A percentile compares a stretch with the other conserved stretches of the same genome.
Conservation (phyloP, 1,284 basidiomycete genomes). For the Papiliotrema flavescens region DNA sequence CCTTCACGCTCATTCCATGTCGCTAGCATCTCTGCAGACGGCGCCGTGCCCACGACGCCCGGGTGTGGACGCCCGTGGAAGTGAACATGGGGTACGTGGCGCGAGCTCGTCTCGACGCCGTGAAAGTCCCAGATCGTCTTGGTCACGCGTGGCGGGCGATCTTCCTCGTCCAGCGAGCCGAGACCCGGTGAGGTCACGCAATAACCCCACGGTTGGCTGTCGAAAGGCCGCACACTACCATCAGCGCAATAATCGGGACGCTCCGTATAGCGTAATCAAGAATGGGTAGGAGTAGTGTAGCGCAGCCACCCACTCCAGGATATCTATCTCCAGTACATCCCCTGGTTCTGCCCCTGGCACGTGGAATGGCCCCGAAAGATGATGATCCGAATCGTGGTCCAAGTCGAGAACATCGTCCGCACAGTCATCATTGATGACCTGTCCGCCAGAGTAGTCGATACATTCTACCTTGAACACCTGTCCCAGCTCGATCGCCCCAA, state of each 20-base stretch:
- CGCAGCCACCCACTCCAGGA: slow-evolving; percentile 54
- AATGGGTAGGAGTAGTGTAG: background rate
- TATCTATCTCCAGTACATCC: slow-evolving; percentile 71
- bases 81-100: slow-evolving; percentile 72
- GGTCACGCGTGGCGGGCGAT: slow-evolving; percentile 56
- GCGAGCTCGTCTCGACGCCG: slow-evolving; percentile 63
- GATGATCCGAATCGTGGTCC: slow-evolving; percentile 59
- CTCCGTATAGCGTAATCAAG: background rate
- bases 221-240: slow-evolving; percentile 60
- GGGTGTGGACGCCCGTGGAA: slow-evolving; percentile 76
- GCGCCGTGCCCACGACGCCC: slow-evolving; percentile 70
- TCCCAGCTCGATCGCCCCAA: slow-evolving; percentile 27
- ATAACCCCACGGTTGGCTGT: slow-evolving; percentile 77
- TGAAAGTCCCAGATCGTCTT: slow-evolving; percentile 80
- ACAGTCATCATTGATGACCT: slow-evolving; percentile 72
- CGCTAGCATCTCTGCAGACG: slow-evolving; percentile 65
- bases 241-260: slow-evolving; percentile 48
- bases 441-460: slow-evolving; percentile 72
- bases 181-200: slow-evolving; percentile 52
- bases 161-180: slow-evolving; percentile 9
- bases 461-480: slow-evolving; percentile 72
- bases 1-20: slow-evolving; percentile 71
- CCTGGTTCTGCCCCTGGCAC: slow-evolving; percentile 73
- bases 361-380: slow-evolving; percentile 69
- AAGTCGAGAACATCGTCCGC: slow-evolving; percentile 26